phyloP scores from a whole-genome alignment of 257 asterid genomes.

The Orobanche coerulescens region DNA sequence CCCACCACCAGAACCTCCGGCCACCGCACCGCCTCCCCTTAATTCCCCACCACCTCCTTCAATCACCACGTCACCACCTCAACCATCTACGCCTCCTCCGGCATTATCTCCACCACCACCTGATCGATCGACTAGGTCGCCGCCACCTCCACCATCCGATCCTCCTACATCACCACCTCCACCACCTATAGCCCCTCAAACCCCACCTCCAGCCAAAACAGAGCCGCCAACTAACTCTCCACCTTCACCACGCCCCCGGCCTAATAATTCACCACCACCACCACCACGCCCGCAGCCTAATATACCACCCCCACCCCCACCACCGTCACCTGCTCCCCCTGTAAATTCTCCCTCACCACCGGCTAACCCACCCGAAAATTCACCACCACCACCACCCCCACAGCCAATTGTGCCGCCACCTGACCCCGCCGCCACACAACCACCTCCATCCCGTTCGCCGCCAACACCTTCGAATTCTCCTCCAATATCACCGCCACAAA shows the following conservation, averaged over 20 bases:
- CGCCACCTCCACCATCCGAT: conserved; percentile 33
- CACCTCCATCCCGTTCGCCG: conserved; percentile 35
- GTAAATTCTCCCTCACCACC: conserved; percentile 40
- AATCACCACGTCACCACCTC: conserved; percentile 28
- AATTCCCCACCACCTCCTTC: conserved; percentile 21
- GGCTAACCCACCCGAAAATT: too few species aligned
- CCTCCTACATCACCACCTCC: conserved; percentile 28
- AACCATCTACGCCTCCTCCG: conserved; percentile 32
- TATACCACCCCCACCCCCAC: conserved; percentile 28
- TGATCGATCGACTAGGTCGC: conserved; percentile 16
- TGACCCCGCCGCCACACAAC: conserved; percentile 35
- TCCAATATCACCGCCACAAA: conserved; percentile 29
- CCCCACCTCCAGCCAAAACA: conserved; percentile 37
- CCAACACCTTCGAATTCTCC: conserved; percentile 31
- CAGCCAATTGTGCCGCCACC: conserved; percentile 31
- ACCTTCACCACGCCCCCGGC: conserved; percentile 38
- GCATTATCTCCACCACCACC: conserved; percentile 29
- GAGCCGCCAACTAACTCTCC: conserved; percentile 26
- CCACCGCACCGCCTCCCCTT: conserved; percentile 20
- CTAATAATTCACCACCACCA: conserved; percentile 27
- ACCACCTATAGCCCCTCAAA: not conserved
- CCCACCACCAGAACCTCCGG: conserved; percentile 20
- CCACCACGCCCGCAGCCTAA: conserved; percentile 24
- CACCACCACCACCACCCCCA: conserved; percentile 54
- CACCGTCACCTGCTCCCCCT: conserved; percentile 34